These are phyloP conservation scores for Quercus berberidifolia DNA, from an alignment of 306 rosid genomes.

Conservation along the genomic window DNA sequence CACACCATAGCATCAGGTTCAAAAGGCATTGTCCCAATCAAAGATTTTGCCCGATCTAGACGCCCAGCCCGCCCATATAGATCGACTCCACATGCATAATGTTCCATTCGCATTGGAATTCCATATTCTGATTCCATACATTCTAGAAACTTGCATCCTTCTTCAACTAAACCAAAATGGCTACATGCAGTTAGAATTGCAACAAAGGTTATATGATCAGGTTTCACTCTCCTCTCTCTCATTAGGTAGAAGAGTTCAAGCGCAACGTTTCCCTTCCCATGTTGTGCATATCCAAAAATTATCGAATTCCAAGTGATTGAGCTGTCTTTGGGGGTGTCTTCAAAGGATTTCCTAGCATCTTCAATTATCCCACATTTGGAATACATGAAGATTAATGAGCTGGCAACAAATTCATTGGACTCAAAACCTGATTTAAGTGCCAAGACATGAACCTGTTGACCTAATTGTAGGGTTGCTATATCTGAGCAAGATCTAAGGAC, in stretches of 20 bases:
- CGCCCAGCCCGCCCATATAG: slow-evolving; percentile 66
- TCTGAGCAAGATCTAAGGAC: slow-evolving; percentile 69
- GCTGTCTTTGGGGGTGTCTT: slow-evolving; percentile 46
- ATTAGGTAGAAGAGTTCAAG: slow-evolving; percentile 60
- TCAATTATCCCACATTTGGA: slow-evolving; percentile 84
- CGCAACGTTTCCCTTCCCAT: slow-evolving; percentile 67
- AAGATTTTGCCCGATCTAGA: slow-evolving; percentile 58
- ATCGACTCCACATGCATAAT: slow-evolving; percentile 84
- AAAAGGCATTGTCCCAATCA: slow-evolving; percentile 69
- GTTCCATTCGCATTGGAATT: slow-evolving; percentile 61
- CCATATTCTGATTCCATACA: slow-evolving; percentile 57
- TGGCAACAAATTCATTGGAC: slow-evolving; percentile 58
- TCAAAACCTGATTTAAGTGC: slow-evolving; percentile 50
- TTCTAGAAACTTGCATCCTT: slow-evolving; percentile 48
- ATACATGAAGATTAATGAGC: slow-evolving; percentile 86
- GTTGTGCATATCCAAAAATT: slow-evolving; percentile 83
- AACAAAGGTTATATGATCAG: slow-evolving; percentile 81
- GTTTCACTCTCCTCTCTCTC: slow-evolving; percentile 61
- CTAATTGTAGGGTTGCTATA: slow-evolving; percentile 71
- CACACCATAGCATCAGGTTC: slow-evolving; percentile 62
- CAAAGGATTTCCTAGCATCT: slow-evolving; percentile 70
- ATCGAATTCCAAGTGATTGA: slow-evolving; percentile 78
- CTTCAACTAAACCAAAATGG: slow-evolving; percentile 71
- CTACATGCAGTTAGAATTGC: slow-evolving; percentile 85
- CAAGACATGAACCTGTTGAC: slow-evolving; percentile 68